phyloP scores from a whole-genome alignment of 495 filamentous ascomycete species.

The Xylaria telfairii region DNA sequence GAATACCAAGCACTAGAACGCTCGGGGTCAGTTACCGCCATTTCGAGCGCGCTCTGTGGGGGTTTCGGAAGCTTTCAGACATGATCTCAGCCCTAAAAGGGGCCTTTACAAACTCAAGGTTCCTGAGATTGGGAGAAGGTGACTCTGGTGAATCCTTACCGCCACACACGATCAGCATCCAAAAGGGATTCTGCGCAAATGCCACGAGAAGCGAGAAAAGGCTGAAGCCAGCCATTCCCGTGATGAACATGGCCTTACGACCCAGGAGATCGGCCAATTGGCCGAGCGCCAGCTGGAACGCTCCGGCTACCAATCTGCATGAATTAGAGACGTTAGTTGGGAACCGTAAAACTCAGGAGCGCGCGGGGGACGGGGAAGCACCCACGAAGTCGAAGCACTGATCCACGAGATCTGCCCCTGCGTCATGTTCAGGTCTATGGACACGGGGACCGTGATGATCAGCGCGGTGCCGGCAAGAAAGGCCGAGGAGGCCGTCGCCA shows the following conservation, averaged over 20 bases:
- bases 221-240: constrained; percentile 65
- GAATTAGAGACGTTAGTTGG: background rate
- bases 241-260: constrained; percentile 65
- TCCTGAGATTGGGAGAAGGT: background rate
- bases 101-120: background rate
- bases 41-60: background rate
- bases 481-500: constrained; percentile 69
- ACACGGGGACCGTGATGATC: constrained; percentile 69
- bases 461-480: constrained; percentile 65
- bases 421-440: constrained; percentile 67
- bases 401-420: constrained; percentile 76
- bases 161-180: constrained; percentile 69
- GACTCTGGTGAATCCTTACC: background rate
- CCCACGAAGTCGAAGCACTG: constrained; percentile 65
- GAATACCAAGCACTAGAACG: constrained; percentile 60
- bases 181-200: constrained; percentile 66
- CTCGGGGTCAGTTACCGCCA: background rate
- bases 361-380: constrained; percentile 19
- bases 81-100: background rate
- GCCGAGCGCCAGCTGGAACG: constrained; percentile 71
- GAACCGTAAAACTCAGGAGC: background rate
- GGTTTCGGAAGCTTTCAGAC: background rate
- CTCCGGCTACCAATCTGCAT: constrained; percentile 64
- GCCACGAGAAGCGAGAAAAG: constrained; percentile 62
- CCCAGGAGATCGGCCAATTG: constrained; percentile 73